A percentile compares a stretch with the other conserved stretches of the same genome.
Evolutionary conservation across 176 grass and related monocot genomes (phyloP).

Genomic region (Metroxylon sagu): DNA sequence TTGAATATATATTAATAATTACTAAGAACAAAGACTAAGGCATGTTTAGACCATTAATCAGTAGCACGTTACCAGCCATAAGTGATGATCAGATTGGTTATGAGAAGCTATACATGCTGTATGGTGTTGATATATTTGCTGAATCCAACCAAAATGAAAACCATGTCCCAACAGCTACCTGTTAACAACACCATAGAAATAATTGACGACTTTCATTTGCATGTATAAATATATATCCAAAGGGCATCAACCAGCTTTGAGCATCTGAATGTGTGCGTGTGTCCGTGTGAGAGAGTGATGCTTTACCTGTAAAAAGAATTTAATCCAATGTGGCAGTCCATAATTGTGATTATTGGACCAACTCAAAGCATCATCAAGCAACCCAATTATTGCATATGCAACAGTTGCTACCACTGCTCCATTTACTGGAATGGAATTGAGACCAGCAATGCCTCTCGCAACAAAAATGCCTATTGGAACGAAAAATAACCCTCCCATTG

Average conservation of each 20-base stretch:
- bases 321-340: conserved; percentile 55
- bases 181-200: conserved; percentile 21
- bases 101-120: conserved; percentile 74
- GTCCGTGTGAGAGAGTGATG: background rate
- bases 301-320: conserved; percentile 49
- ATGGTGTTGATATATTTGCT: conserved; percentile 70
- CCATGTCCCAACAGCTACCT: conserved; percentile 59
- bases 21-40: no score
- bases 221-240: conserved; percentile 10
- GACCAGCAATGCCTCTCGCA: conserved; percentile 47
- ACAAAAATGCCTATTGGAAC: conserved; percentile 72
- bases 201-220: conserved; percentile 4
- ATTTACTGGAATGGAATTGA: conserved; percentile 39
- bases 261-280: background rate
- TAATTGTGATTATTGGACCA: conserved; percentile 17
- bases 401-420: conserved; percentile 57
- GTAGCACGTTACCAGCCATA: conserved; percentile 6
- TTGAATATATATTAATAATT: no score
- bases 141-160: conserved; percentile 80
- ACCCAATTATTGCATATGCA: conserved; percentile 70
- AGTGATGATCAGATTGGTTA: conserved; percentile 32
- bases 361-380: conserved; percentile 68
- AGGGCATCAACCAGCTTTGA: background rate
- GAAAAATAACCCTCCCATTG: conserved; percentile 90
- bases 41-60: no score